Evolutionary conservation across 179 eudicot genomes (phyloP).

Genomic region (Corrigiola litoralis): DNA sequence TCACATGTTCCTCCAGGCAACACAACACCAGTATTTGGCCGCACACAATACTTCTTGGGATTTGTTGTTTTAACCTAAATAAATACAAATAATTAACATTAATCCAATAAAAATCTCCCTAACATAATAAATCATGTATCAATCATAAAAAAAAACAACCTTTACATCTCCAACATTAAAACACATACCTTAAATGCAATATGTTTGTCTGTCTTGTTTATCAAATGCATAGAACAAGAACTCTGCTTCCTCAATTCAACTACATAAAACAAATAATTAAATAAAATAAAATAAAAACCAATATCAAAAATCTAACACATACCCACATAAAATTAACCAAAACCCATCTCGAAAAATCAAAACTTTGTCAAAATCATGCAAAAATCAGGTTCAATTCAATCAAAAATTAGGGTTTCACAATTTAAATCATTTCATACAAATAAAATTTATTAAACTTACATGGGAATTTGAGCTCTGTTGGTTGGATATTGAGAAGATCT

Average conservation of each 20-base stretch:
- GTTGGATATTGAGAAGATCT: constrained; percentile 68
- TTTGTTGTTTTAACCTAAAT: constrained; percentile 86
- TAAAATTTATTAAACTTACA: constrained; percentile 34
- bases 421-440: neutral
- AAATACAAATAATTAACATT: constrained; percentile 9
- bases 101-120: neutral
- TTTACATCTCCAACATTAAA: neutral
- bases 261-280: constrained; percentile 26
- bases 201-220: constrained; percentile 61
- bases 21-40: constrained; percentile 81
- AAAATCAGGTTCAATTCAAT: too few relatives aligned
- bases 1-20: constrained; percentile 58
- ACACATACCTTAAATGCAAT: constrained; percentile 72
- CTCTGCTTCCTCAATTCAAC: constrained; percentile 87
- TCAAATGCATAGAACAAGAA: constrained; percentile 63
- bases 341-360: constrained; percentile 1
- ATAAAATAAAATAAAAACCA: too few relatives aligned
- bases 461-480: constrained; percentile 73
- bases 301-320: constrained; percentile 20
- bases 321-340: constrained; percentile 22
- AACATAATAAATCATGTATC: constrained; percentile 1
- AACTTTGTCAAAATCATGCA: neutral
- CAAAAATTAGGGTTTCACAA: constrained; percentile 4
- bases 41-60: constrained; percentile 89
- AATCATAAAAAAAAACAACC: neutral